A percentile compares a stretch with the other conserved stretches of the same genome.
Evolutionary conservation across 495 filamentous ascomycete genomes (phyloP).

Genomic region (Neurospora sp.): DNA sequence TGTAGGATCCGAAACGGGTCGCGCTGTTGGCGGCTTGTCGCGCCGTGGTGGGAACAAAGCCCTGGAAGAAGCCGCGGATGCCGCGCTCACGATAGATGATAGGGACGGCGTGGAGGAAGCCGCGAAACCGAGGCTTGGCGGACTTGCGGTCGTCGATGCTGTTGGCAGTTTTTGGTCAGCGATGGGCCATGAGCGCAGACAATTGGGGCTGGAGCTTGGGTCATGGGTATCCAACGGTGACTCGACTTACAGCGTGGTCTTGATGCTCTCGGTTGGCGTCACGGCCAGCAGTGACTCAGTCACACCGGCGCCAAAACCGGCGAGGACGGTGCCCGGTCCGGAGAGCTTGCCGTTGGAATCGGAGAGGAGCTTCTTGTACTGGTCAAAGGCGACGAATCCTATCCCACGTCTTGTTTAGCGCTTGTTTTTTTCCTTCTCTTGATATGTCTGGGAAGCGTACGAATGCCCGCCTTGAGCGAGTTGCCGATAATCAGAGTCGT

Average conservation of each 20-base stretch:
- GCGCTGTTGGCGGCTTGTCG: slow-evolving; percentile 92
- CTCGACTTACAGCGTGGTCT: slow-evolving; percentile 66
- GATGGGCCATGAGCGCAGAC: background rate
- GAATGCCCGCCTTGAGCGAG: slow-evolving; percentile 87
- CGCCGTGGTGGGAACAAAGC: slow-evolving; percentile 89
- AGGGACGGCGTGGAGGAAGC: slow-evolving; percentile 81
- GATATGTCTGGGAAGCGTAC: slow-evolving; percentile 38
- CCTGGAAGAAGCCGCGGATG: slow-evolving; percentile 87
- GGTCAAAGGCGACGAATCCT: slow-evolving; percentile 96
- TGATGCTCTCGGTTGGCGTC: slow-evolving; percentile 96
- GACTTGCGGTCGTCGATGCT: slow-evolving; percentile 94
- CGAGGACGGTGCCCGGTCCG: slow-evolving; percentile 81
- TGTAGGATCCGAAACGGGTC: slow-evolving; percentile 81
- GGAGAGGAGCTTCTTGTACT: slow-evolving; percentile 71
- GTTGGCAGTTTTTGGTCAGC: background rate
- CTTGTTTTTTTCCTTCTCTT: background rate
- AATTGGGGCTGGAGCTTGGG: background rate
- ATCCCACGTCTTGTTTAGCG: background rate
- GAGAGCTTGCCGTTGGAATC: slow-evolving; percentile 84
- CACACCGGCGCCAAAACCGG: slow-evolving; percentile 88
- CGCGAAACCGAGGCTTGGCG: slow-evolving; percentile 74
- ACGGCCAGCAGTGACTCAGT: slow-evolving; percentile 91
- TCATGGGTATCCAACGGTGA: background rate
- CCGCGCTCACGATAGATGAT: slow-evolving; percentile 84
- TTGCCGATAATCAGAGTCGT: slow-evolving; percentile 96